These are phyloP conservation scores for Filobasidium wieringae DNA, from an alignment of 768 basidiomycete genomes.

Conservation along the genomic window DNA sequence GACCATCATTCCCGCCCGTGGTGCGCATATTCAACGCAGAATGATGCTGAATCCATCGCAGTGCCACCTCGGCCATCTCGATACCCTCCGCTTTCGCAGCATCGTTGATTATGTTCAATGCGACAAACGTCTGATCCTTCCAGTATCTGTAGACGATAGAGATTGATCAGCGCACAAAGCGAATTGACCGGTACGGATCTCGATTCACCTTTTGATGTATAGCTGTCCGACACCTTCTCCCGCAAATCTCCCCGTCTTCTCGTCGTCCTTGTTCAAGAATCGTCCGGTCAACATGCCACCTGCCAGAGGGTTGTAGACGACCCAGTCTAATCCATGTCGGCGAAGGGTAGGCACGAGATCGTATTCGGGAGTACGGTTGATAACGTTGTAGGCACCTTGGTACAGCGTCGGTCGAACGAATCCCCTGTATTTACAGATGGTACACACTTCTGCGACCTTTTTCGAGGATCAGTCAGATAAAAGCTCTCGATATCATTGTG, in stretches of 20 bases:
- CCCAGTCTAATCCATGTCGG: constrained; percentile 30
- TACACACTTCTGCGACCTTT: constrained; percentile 44
- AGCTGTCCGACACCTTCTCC: constrained; percentile 9
- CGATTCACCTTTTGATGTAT: constrained; percentile 6
- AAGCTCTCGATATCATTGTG: neutral
- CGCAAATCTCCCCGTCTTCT: neutral
- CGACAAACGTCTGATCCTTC: constrained; percentile 41
- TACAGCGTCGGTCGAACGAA: constrained; percentile 47
- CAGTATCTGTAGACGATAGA: constrained; percentile 27
- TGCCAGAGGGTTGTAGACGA: constrained; percentile 34
- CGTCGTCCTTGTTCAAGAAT: neutral
- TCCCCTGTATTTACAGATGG: constrained; percentile 42
- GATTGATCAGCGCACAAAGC: no score
- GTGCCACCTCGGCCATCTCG: constrained; percentile 39
- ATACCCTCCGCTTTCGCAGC: constrained; percentile 41
- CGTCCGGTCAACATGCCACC: constrained; percentile 16
- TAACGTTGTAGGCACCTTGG: constrained; percentile 39
- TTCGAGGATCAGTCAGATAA: constrained; percentile 12
- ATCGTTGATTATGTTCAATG: constrained; percentile 43
- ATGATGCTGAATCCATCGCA: constrained; percentile 48
- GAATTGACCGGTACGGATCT: constrained; percentile 13
- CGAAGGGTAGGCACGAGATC: constrained; percentile 23
- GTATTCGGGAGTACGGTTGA: constrained; percentile 21
- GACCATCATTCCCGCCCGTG: constrained; percentile 19
- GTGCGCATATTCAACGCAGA: constrained; percentile 41